Percentiles rank a stretch among this genome's conserved stretches.
phyloP scores from a whole-genome alignment of 2,329 filamentous ascomycete genomes.

The Dactylonectria estremocensis region DNA sequence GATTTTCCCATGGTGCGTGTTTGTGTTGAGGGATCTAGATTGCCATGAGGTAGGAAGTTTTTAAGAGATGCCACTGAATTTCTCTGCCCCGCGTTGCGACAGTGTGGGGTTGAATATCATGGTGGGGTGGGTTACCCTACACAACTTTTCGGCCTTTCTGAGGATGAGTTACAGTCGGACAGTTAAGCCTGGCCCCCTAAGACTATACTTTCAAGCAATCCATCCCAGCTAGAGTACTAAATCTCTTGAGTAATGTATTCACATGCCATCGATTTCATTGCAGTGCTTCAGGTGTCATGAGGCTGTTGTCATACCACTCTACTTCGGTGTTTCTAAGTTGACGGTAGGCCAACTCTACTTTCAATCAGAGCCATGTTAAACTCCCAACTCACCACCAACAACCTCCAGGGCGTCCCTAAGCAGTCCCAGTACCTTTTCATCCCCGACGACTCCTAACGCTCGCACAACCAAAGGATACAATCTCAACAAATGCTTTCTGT shows the following conservation, averaged over 20 bases:
- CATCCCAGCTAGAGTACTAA: not conserved
- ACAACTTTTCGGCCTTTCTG: not conserved
- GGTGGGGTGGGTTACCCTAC: conserved; percentile 25
- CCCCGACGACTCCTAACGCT: conserved; percentile 71
- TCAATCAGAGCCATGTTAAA: conserved; percentile 23
- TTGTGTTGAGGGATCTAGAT: conserved; percentile 12
- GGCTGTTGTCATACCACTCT: not conserved
- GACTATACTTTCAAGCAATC: not conserved
- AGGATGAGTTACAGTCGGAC: not conserved
- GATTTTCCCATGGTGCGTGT: conserved; percentile 85
- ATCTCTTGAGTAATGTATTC: not conserved
- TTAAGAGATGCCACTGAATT: conserved; percentile 38
- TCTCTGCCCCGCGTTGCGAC: conserved; percentile 48
- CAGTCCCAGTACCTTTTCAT: conserved; percentile 72
- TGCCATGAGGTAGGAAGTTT: conserved; percentile 21
- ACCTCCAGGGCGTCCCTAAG: conserved; percentile 74
- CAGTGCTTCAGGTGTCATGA: not conserved
- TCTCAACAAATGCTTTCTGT: conserved; percentile 82
- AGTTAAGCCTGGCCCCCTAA: not conserved
- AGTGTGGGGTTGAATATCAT: conserved; percentile 31
- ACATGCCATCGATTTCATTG: not conserved
- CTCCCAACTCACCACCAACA: conserved; percentile 68
- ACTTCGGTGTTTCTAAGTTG: not conserved
- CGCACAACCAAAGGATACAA: conserved; percentile 84
- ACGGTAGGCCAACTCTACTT: not conserved